Conservation (phyloP, 805 yeast species). For the Yamadazyma philogaea region DNA sequence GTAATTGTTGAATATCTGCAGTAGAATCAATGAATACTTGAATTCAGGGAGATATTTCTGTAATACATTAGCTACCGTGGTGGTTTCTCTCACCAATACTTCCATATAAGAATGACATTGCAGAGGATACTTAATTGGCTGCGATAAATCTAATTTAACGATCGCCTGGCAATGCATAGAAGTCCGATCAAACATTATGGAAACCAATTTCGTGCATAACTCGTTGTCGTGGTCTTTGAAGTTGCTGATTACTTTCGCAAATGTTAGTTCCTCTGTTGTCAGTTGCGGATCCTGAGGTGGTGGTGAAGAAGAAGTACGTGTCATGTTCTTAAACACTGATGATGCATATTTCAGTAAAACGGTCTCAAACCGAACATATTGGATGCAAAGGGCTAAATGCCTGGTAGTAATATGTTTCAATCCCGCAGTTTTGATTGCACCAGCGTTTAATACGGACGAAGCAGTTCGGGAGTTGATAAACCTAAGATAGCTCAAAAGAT, state of each 20-base stretch:
- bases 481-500: slow-evolving; percentile 41
- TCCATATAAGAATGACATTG: slow-evolving; percentile 65
- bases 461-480: slow-evolving; percentile 52
- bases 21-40: slow-evolving; percentile 44
- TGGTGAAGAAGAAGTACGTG: slow-evolving; percentile 1
- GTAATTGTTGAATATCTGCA: slow-evolving; percentile 55
- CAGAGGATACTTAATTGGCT: slow-evolving; percentile 37
- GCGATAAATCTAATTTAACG: slow-evolving; percentile 48
- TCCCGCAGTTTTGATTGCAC: slow-evolving; percentile 73
- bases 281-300: slow-evolving; percentile 8
- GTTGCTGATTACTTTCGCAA: slow-evolving; percentile 30
- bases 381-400: slow-evolving; percentile 66
- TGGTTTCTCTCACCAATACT: slow-evolving; percentile 60
- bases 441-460: slow-evolving; percentile 67
- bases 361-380: slow-evolving; percentile 48
- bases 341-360: slow-evolving; percentile 36
- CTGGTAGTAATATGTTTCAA: slow-evolving; percentile 70
- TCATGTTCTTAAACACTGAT: slow-evolving; percentile 7
- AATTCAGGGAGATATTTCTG: slow-evolving; percentile 53
- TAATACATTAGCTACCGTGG: slow-evolving; percentile 59
- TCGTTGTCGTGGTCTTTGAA: slow-evolving; percentile 62
- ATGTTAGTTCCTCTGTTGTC: slow-evolving; percentile 26
- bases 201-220: slow-evolving; percentile 59
- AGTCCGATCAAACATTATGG: slow-evolving; percentile 67
- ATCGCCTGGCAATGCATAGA: slow-evolving; percentile 48